A percentile compares a stretch with the other conserved stretches of the same genome.
These are phyloP conservation scores for Tremella fuciformis DNA, from an alignment of 768 basidiomycete species.

Conservation along the genomic window DNA sequence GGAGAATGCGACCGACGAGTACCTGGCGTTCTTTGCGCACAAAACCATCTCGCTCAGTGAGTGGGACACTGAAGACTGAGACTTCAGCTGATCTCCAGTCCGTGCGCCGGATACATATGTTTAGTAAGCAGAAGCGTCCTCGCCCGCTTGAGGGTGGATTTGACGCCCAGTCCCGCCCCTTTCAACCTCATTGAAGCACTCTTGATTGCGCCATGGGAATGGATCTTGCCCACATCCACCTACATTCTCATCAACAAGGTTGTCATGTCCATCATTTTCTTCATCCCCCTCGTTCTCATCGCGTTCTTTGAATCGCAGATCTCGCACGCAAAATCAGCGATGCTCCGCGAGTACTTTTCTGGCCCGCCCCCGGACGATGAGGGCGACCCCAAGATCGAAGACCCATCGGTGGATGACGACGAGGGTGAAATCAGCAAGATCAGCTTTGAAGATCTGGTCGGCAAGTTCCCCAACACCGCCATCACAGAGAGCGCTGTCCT, in stretches of 20 bases:
- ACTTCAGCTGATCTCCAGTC: slow-evolving; percentile 15
- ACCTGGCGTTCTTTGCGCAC: slow-evolving; percentile 81
- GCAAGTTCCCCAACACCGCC: slow-evolving; percentile 49
- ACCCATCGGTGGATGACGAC: slow-evolving; percentile 74
- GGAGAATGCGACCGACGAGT: slow-evolving; percentile 79
- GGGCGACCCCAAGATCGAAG: slow-evolving; percentile 56
- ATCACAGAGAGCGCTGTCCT: slow-evolving; percentile 44
- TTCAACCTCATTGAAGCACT: slow-evolving; percentile 83
- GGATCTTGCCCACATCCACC: slow-evolving; percentile 55
- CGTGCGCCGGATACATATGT: slow-evolving; percentile 57
- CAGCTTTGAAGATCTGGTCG: slow-evolving; percentile 37
- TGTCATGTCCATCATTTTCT: slow-evolving; percentile 78
- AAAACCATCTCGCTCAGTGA: slow-evolving; percentile 60
- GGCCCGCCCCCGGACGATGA: slow-evolving; percentile 45
- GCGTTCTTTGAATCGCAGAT: slow-evolving; percentile 69
- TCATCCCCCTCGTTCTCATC: slow-evolving; percentile 69
- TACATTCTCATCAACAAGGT: slow-evolving; percentile 77
- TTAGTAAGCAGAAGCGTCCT: slow-evolving; percentile 54
- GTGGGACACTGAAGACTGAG: background rate
- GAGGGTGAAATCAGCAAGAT: slow-evolving; percentile 60
- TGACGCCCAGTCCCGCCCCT: slow-evolving; percentile 63
- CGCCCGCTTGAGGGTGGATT: background rate
- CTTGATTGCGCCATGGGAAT: slow-evolving; percentile 80
- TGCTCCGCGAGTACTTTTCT: slow-evolving; percentile 31
- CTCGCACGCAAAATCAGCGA: slow-evolving; percentile 26